Evolutionary conservation across 106 monocot species (phyloP), one percentile per base, ranked within the genome.

Genomic region (Dendrobium huoshanense): DNA sequence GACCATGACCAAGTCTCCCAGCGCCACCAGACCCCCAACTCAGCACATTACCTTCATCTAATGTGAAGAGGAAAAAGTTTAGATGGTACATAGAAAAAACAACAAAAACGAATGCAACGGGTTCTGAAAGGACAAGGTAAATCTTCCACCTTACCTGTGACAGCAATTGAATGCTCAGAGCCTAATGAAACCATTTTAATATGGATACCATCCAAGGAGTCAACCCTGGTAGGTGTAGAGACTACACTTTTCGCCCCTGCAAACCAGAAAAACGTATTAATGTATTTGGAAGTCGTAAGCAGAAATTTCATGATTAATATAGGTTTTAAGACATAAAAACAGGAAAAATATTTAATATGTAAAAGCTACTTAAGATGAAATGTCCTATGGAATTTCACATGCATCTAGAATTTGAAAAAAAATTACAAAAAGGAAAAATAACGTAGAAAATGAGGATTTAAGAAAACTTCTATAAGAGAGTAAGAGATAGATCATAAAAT

Each of bases 1-100:
- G 85, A 59, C 90, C 97, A 91, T 94, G 97, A 85, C 97, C 97
- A 87, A 98, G 92, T 84, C 92, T 98, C 17, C 97, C 97, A 89
- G 85, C 81, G 55, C 83, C 82, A 80, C 92, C 97, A 67, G 90
- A 90, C 77, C 97, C 97, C 97, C 97, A 98, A 79, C 90, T 98
- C 84, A 98, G 79, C 55, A 89, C 89, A 82, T 85, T 75, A 20
- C 94, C 97, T 84, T 87, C 88, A 86, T 85, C 97, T 98, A 70
- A 41, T 78, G 27, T 73, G 15, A 70, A 33, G 31, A 70, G 15
- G 22, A 61, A 37, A 67, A 31, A 43, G 27, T 31, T 24, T 41
- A 18, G 31, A 72, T 5, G 15, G 19, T 8, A 61, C 56, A 45
- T 51, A 77, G 37, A 18, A 1, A 47, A 68, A 51, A 7, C 55